Base-by-base conservation (phyloP, 208 protist genomes). In the Leptomonas seymouri region DNA sequence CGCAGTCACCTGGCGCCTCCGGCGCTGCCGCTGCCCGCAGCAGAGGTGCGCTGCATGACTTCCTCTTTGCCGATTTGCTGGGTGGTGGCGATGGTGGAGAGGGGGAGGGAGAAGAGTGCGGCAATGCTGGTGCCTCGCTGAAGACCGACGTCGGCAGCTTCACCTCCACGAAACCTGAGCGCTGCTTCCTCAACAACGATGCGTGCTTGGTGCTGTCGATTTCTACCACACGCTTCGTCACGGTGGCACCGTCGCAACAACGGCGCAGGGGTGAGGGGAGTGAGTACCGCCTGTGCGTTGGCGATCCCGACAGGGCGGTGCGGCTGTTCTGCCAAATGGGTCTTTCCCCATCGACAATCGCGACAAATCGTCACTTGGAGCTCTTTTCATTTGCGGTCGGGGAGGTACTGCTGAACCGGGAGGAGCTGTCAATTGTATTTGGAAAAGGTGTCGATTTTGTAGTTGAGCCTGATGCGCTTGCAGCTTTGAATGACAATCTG, bases 191-290 rank as follows among this genome's bases (percentile, higher is more conserved):
- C 7, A 55, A 58, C 23, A 57, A 71, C 34, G 74, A 89, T 25
- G 39, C 77, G 8, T 89, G 81, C 62, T 71, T 89, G 2, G 78
- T 86, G 20, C 61, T 89, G 2, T 78, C 74, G 9, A 73, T 89
- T n/a, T 82, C 84, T 2, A 72, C 75, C n/a, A 70, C 72, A 2
- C 71, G 60, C 2, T 16, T 84, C 23, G 67, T 48, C 45, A 77
- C 78, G 12, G 51, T 72, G 0, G 11, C 57, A 1, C 62, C 65
- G 14, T 42, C 21, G 12, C 55, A 50, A 18, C 61, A 56, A 50
- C 71, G 62, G 25, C 50, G 69, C 64, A 42, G 16, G 1, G 64
- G 71, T 1, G 3, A 28, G 0, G 68, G 55, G 25, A 54, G 45
- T 8, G 82, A 87, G 72, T 81, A 77, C 56, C 66, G 65, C 49